phyloP scores from a whole-genome alignment of 768 basidiomycete genomes.

The Pleurotus cornucopiae region DNA sequence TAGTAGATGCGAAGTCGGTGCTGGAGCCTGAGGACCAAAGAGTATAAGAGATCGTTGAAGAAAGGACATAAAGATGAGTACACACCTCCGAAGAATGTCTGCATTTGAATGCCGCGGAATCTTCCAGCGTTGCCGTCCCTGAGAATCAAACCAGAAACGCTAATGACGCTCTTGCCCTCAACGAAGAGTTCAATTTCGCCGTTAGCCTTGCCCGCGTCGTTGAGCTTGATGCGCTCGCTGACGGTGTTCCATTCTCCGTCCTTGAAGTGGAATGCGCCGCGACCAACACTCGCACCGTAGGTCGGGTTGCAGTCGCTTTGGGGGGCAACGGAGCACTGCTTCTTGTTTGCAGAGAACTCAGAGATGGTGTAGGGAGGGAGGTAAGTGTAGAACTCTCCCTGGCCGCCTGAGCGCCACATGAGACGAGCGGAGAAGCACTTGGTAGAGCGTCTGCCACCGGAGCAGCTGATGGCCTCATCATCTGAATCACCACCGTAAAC shows the following conservation, averaged over 20 bases:
- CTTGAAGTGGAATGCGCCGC: conserved; percentile 62
- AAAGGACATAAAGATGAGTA: conserved; percentile 3
- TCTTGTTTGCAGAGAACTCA: conserved; percentile 41
- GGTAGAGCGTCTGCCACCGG: conserved; percentile 56
- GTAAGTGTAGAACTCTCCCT: conserved; percentile 71
- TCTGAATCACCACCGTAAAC: conserved; percentile 58
- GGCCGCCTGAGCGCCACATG: conserved; percentile 63
- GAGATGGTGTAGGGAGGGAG: conserved; percentile 43
- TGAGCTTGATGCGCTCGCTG: conserved; percentile 67
- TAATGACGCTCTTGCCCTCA: conserved; percentile 62
- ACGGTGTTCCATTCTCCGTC: conserved; percentile 68
- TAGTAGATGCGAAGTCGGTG: conserved; percentile 51
- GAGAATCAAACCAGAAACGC: conserved; percentile 50
- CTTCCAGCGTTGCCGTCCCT: conserved; percentile 42
- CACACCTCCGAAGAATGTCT: conserved; percentile 77
- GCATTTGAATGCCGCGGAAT: conserved; percentile 66
- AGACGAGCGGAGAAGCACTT: conserved; percentile 62
- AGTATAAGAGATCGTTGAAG: conserved; percentile 10
- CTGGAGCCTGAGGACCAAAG: conserved; percentile 26
- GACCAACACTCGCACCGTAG: conserved; percentile 66
- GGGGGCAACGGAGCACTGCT: conserved; percentile 44
- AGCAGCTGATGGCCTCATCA: conserved; percentile 47
- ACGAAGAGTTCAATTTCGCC: conserved; percentile 70
- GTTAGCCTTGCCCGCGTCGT: conserved; percentile 64
- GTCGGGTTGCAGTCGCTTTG: conserved; percentile 52